A percentile compares a stretch with the other conserved stretches of the same genome.
These are phyloP conservation scores for Prunus mira DNA, from an alignment of 306 rosid genomes.

Conservation along the genomic window DNA sequence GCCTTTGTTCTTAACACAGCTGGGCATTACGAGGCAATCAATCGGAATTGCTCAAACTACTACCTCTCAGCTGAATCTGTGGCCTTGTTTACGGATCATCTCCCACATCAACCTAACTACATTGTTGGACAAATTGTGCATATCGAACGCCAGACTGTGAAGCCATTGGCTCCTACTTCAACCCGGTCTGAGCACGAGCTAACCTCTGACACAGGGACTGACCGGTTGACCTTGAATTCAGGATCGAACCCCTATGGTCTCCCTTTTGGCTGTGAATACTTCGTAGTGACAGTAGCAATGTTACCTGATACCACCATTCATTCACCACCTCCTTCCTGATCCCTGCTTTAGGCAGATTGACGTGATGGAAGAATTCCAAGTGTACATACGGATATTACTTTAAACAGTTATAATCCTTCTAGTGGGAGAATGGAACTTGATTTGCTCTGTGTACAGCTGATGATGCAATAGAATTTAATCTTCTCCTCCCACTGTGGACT, in stretches of 20 bases:
- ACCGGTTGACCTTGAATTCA: conserved; percentile 89
- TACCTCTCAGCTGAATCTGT: conserved; percentile 86
- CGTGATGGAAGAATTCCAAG: conserved; percentile 84
- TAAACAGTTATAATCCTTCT: conserved; percentile 32
- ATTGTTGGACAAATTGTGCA: conserved; percentile 99
- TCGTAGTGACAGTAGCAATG: conserved; percentile 94
- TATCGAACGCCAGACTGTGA: conserved; percentile 79
- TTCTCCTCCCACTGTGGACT: conserved; percentile 1
- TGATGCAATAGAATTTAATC: conserved; percentile 47
- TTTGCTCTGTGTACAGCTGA: conserved; percentile 55
- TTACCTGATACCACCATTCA: conserved; percentile 90
- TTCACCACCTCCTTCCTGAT: conserved; percentile 96
- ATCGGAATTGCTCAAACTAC: conserved; percentile 72
- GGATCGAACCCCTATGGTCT: conserved; percentile 90
- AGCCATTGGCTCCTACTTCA: conserved; percentile 32
- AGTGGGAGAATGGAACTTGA: conserved; percentile 45
- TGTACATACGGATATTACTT: conserved; percentile 59
- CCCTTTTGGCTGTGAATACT: conserved; percentile 97
- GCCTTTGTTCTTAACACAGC: conserved; percentile 76
- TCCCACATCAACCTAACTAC: conserved; percentile 74
- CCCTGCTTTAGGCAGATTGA: conserved; percentile 73
- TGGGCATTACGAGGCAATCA: conserved; percentile 89
- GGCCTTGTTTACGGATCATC: conserved; percentile 79
- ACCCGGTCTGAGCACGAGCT: conserved; percentile 40
- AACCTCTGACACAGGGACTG: conserved; percentile 53